These are phyloP conservation scores for Cucurbita maxima DNA, from an alignment of 306 rosid genomes.

Conservation along the genomic window DNA sequence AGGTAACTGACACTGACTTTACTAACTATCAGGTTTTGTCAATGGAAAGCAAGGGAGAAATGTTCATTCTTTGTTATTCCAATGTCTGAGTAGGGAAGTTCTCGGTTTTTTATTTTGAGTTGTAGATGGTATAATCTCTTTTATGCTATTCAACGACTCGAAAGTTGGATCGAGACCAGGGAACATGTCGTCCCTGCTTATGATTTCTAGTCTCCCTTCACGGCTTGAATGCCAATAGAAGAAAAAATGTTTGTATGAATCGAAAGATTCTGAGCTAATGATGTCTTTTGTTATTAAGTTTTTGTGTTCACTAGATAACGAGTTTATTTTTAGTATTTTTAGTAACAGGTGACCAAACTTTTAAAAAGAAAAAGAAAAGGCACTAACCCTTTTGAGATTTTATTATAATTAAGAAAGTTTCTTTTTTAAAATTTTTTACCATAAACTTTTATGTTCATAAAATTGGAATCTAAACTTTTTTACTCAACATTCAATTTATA, in stretches of 20 bases:
- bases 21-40: constrained; percentile 1
- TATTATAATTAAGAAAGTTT: neutral
- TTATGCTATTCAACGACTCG: neutral
- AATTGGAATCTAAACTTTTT: too few relatives aligned
- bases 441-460: too few relatives aligned
- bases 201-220: neutral
- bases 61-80: neutral
- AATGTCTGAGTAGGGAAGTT: neutral
- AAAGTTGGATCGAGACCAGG: neutral
- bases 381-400: neutral
- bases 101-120: neutral
- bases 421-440: too few relatives aligned
- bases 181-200: neutral
- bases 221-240: neutral
- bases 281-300: neutral
- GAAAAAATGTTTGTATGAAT: neutral
- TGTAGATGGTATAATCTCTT: neutral
- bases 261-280: neutral
- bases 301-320: neutral
- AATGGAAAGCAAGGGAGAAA: neutral
- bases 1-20: neutral
- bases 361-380: neutral
- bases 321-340: neutral
- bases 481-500: too few relatives aligned
- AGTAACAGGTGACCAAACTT: neutral